phyloP scores from a whole-genome alignment of 1,139 yeast genomes.

The Lizanozyma gosingica region DNA sequence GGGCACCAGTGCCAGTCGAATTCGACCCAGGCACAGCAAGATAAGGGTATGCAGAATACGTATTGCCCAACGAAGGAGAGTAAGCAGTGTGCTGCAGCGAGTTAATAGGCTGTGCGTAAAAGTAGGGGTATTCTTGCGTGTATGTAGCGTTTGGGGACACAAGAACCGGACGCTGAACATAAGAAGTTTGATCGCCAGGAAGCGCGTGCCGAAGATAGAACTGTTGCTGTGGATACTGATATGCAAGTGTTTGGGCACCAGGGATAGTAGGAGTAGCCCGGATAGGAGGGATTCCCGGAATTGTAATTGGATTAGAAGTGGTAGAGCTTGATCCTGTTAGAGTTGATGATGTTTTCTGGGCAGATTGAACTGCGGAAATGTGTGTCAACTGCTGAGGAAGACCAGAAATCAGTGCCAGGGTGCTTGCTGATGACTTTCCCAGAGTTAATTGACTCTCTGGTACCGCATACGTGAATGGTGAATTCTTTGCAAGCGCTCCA shows the following conservation, averaged over 20 bases:
- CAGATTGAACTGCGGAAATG: constrained; percentile 3
- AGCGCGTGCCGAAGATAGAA: background rate
- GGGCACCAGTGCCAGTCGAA: background rate
- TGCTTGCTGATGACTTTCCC: background rate
- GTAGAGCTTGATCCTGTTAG: constrained; percentile 4
- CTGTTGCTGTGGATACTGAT: background rate
- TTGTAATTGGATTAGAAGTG: background rate
- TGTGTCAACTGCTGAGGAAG: background rate
- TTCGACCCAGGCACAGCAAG: background rate
- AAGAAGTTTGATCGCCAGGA: background rate
- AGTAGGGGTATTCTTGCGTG: background rate
- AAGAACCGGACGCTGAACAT: background rate
- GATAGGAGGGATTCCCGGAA: background rate
- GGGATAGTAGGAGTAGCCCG: background rate
- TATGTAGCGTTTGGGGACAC: background rate
- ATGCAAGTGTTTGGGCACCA: background rate
- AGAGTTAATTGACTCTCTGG: background rate
- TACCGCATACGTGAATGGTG: background rate
- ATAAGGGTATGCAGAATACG: background rate
- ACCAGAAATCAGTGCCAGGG: background rate
- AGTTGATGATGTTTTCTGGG: constrained; percentile 7
- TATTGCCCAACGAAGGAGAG: background rate
- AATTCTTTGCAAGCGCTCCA: background rate
- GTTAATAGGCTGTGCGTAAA: background rate
- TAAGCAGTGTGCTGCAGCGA: background rate